Evolutionary conservation across 2,329 filamentous ascomycete species (phyloP).

Genomic region (Ascochyta clinopodiicola): DNA sequence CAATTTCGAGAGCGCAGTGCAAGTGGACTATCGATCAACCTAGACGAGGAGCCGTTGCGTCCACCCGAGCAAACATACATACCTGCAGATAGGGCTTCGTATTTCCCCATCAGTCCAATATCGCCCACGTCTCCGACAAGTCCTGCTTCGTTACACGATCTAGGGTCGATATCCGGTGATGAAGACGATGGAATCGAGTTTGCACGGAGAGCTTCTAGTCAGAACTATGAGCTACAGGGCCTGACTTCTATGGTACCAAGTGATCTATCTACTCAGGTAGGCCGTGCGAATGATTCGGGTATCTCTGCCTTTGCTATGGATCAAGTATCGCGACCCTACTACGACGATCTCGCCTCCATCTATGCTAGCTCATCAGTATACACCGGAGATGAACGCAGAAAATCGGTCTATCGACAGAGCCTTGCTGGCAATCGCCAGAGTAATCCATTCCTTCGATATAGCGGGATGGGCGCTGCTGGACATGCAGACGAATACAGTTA

Average conservation of each 20-base stretch:
- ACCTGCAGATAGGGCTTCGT: slow-evolving; percentile 22
- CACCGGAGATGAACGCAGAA: slow-evolving; percentile 29
- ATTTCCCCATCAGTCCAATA: slow-evolving; percentile 26
- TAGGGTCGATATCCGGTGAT: slow-evolving; percentile 11
- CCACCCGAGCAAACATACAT: slow-evolving; percentile 29
- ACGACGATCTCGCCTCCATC: slow-evolving; percentile 39
- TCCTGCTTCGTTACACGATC: slow-evolving; percentile 9
- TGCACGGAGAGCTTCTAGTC: not conserved
- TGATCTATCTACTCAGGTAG: slow-evolving; percentile 30
- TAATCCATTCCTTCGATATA: slow-evolving; percentile 29
- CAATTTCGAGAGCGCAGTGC: slow-evolving; percentile 25
- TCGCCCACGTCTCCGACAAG: slow-evolving; percentile 28
- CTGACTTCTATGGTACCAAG: slow-evolving; percentile 42
- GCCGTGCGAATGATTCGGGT: slow-evolving; percentile 18
- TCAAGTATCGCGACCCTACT: slow-evolving; percentile 28
- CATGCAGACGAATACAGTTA: slow-evolving; percentile 28
- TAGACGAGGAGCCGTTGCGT: slow-evolving; percentile 28
- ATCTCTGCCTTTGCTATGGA: slow-evolving; percentile 19
- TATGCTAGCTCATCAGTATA: slow-evolving; percentile 44
- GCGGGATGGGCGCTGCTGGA: slow-evolving; percentile 17
- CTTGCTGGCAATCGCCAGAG: slow-evolving; percentile 27
- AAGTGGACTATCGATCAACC: slow-evolving; percentile 17
- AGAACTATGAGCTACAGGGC: not conserved
- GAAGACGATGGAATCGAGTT: slow-evolving; percentile 17
- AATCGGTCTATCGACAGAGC: slow-evolving; percentile 31